phyloP scores from a whole-genome alignment of 257 asterid genomes.

The Gentiana straminea region DNA sequence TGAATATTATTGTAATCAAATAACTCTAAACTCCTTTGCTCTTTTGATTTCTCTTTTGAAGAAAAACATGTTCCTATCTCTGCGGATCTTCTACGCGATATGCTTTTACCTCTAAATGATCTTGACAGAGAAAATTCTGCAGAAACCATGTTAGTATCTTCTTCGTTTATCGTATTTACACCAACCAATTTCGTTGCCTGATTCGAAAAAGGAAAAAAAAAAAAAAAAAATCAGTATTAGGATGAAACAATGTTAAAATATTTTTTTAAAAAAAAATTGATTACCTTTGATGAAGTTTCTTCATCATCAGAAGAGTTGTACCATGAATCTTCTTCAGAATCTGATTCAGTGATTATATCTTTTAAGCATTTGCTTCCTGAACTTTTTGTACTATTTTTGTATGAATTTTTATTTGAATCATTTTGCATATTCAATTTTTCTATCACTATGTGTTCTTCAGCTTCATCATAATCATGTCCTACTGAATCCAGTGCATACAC shows the following conservation, averaged over 20 bases:
- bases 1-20: slow-evolving; percentile 14
- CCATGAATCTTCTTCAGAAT: slow-evolving; percentile 36
- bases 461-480: slow-evolving; percentile 14
- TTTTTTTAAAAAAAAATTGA: not conserved
- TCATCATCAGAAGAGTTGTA: slow-evolving; percentile 24
- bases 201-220: slow-evolving; percentile 8
- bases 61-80: slow-evolving; percentile 10
- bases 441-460: slow-evolving; percentile 1
- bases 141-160: slow-evolving; percentile 15
- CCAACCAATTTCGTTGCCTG: slow-evolving; percentile 20
- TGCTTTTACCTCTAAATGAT: slow-evolving; percentile 20
- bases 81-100: slow-evolving; percentile 19
- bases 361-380: slow-evolving; percentile 49
- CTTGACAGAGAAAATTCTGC: slow-evolving; percentile 33
- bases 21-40: slow-evolving; percentile 17
- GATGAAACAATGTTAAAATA: too few species aligned
- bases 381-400: slow-evolving; percentile 17
- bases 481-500: slow-evolving; percentile 12
- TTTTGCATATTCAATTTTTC: slow-evolving; percentile 1
- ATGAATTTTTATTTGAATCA: slow-evolving; percentile 10
- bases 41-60: slow-evolving; percentile 16
- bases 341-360: slow-evolving; percentile 69
- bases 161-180: slow-evolving; percentile 5
- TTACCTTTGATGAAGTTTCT: slow-evolving; percentile 41
- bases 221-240: too few species aligned